Base-by-base conservation (phyloP, 768 basidiomycete genomes). In the Suillus occidentalis region DNA sequence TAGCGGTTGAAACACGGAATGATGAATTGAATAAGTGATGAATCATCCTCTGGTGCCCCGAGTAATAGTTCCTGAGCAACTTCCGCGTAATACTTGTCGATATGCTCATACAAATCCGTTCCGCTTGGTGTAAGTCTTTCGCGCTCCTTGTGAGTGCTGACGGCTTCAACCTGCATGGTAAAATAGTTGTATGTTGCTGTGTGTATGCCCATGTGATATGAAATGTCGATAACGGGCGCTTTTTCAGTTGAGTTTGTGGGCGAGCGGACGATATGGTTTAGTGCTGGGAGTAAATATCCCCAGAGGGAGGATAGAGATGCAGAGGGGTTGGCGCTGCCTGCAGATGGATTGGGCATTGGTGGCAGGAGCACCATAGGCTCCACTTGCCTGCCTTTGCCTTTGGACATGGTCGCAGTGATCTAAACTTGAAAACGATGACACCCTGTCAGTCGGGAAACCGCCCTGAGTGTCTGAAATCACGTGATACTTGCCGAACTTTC, bases 131-230 rank as follows among this genome's bases (percentile, higher is more conserved):
- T 76, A 37, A 71, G 71, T 55, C 53, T 72, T 50, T 64, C 71
- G 43, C 71, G 58, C 34, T 76, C 73, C 55, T 71, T 73, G 25
- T 77, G 78, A 28, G 75, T 64, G 49, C 77, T 79, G 57, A 76
- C 71, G 36, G 76, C 75, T 71, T 89, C 88, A 65, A 79, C 82
- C 74, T 86, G 84, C n/a, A 84, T 73, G 62, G 85, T 86, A 72
- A 87, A 85, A 84, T 91, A 92, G 79, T 91, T 90, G 81, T 92
- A 92, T 63, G 87, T 87, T n/a, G 90, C 89, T 22, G 90, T 90
- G 75, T 92, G 89, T 47, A 92, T 88, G 65, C 89, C 89, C 73
- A 89, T 86, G 71, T 91, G 90, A 68, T 90, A 89, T 34, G 78
- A 83, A 63, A 89, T 82, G 68, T 91, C 90, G 69, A 92, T 86